A percentile compares a stretch with the other conserved stretches of the same genome.
Conservation (phyloP, 768 basidiomycete genomes). For the Ramaria sp. region DNA sequence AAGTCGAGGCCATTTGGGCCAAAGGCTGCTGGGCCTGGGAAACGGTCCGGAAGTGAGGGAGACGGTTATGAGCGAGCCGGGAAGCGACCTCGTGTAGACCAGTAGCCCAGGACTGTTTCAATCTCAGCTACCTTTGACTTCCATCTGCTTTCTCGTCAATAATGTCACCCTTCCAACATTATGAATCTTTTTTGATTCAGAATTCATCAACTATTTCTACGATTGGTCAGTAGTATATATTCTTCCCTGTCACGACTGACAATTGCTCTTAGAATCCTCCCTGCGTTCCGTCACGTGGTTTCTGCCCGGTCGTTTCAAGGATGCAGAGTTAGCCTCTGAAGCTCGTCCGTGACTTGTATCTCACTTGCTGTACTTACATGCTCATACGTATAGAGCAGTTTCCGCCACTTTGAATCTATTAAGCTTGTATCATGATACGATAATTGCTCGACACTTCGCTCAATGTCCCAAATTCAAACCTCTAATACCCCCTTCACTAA, state of each 20-base stretch:
- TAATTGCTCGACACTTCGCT: slow-evolving; percentile 61
- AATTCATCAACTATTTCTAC: slow-evolving; percentile 80
- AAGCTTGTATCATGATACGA: slow-evolving; percentile 90
- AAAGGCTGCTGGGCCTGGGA: background rate
- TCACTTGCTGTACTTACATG: slow-evolving; percentile 5
- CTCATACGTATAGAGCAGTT: slow-evolving; percentile 35
- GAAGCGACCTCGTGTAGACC: slow-evolving; percentile 3
- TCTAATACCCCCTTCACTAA: slow-evolving; percentile 64
- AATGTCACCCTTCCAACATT: slow-evolving; percentile 28
- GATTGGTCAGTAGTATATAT: slow-evolving; percentile 10
- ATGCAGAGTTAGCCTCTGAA: slow-evolving; percentile 94
- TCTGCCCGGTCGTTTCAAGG: slow-evolving; percentile 91
- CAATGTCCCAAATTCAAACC: slow-evolving; percentile 61
- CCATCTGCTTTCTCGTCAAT: background rate
- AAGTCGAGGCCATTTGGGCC: slow-evolving; percentile 59
- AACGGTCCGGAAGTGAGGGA: background rate
- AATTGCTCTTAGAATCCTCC: slow-evolving; percentile 57
- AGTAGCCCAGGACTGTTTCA: background rate
- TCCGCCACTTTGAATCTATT: slow-evolving; percentile 79
- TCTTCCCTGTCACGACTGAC: slow-evolving; percentile 19
- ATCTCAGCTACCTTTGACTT: slow-evolving; percentile 1
- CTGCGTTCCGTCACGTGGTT: slow-evolving; percentile 91
- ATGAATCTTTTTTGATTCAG: slow-evolving; percentile 74
- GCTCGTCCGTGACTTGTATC: slow-evolving; percentile 52
- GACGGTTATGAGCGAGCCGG: background rate